Base-by-base conservation (phyloP, 2,329 filamentous ascomycete genomes). In the Dactylellina leptospora region DNA sequence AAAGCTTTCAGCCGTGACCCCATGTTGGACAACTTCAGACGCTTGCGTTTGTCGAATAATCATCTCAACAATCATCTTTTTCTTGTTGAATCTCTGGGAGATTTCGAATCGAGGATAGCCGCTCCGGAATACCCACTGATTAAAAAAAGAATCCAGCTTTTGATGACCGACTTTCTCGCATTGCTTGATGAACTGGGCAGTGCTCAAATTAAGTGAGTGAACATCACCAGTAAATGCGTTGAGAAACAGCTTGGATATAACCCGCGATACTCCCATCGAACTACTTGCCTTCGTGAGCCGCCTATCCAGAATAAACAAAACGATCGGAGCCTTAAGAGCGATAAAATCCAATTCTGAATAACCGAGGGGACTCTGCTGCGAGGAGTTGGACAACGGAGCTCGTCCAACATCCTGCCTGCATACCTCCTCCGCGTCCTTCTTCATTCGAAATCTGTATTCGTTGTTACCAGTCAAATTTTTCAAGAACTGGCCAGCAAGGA, bases 1-100 rank as follows among this genome's bases (percentile, higher is more conserved):
- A 77, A 99, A 97, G 1, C 90, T 88, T 10, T 87, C 83, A 3
- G 75, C 64, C 4, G 66, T 74, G n/a, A 77, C 71, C 73, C 90
- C 90, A 18, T 88, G 85, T 11, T 96, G 82, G 2, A 80, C 80
- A 1, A 79, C 85, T 78, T 80, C 83, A 78, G 81, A 85, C 5
- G 81, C 81, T 78, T 90, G 91, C 0, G 86, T 86, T 79, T 99
- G 96, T 54, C 85, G 86, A 74, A 99, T 91, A 8, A 87, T 89
- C 83, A 99, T 90, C 79, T 97, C 93, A 0, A 99, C 92, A 25
- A 93, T 93, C 2, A 97, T 84, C 76, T 96, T 90, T 82, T 99
- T 99, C 82, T 97, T 97, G 79, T 99, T 99, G 81, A 99, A 99
- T 16, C 89, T 86, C 75, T 96, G 93, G 38, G 88, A 90, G 51